These are phyloP conservation scores for Pelargonium cotyledonis DNA, from an alignment of 441 rosid species.

Conservation along the genomic window DNA sequence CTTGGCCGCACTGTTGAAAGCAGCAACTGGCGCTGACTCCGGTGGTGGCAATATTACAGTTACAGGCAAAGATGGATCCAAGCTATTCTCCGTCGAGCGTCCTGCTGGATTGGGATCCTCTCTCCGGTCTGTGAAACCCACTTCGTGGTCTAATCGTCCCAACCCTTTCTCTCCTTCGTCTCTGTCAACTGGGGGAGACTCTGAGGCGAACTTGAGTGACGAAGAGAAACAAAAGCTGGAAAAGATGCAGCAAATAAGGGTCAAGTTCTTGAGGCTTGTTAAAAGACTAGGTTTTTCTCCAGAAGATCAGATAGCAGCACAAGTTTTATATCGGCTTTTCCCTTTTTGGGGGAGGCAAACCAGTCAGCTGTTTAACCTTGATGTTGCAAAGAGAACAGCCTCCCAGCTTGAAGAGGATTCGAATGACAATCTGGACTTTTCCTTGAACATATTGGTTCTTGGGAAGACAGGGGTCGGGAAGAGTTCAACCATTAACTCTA, in stretches of 20 bases:
- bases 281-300: slow-evolving; percentile 70
- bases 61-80: slow-evolving; percentile 77
- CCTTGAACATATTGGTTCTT: slow-evolving; percentile 71
- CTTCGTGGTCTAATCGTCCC: slow-evolving; percentile 48
- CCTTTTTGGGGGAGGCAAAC: slow-evolving; percentile 71
- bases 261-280: slow-evolving; percentile 83
- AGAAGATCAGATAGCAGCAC: slow-evolving; percentile 70
- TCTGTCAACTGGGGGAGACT: slow-evolving; percentile 35
- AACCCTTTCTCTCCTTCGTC: slow-evolving; percentile 41
- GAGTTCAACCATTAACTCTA: slow-evolving; percentile 84
- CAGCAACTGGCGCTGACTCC: slow-evolving; percentile 65
- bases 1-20: slow-evolving; percentile 85
- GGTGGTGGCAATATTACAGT: slow-evolving; percentile 53
- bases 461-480: slow-evolving; percentile 96
- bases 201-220: slow-evolving; percentile 57
- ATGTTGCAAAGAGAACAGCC: slow-evolving; percentile 69
- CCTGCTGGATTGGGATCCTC: slow-evolving; percentile 92
- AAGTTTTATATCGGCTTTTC: slow-evolving; percentile 75
- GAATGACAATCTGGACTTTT: slow-evolving; percentile 51
- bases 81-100: slow-evolving; percentile 83
- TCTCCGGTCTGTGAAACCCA: slow-evolving; percentile 56
- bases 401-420: slow-evolving; percentile 61
- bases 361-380: slow-evolving; percentile 62
- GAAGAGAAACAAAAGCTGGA: slow-evolving; percentile 77
- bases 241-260: slow-evolving; percentile 61